phyloP scores from a whole-genome alignment of 2,329 filamentous ascomycete genomes.

The Colletotrichum agaves region DNA sequence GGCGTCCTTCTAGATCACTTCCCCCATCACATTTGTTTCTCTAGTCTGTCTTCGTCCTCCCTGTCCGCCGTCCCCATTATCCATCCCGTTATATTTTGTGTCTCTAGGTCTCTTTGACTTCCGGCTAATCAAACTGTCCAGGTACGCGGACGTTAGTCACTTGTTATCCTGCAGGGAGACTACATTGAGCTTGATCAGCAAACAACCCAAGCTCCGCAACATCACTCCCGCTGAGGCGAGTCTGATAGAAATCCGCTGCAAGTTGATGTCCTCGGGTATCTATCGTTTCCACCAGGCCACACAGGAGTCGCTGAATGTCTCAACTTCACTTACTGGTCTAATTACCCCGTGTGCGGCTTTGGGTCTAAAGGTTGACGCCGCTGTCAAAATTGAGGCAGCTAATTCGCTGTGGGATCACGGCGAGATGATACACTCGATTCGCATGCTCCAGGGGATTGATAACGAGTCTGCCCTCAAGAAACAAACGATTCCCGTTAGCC shows the following conservation, averaged over 20 bases:
- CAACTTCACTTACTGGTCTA: constrained; percentile 84
- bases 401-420: constrained; percentile 95
- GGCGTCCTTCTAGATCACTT: too few species aligned
- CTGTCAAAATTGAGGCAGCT: constrained; percentile 83
- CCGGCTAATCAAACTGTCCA: constrained; percentile 45
- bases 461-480: constrained; percentile 69
- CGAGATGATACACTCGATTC: constrained; percentile 88
- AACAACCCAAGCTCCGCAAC: constrained; percentile 71
- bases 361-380: constrained; percentile 81
- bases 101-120: too few species aligned
- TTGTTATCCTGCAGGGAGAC: constrained; percentile 87
- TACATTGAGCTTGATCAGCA: constrained; percentile 81
- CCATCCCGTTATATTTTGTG: too few species aligned
- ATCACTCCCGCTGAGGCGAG: constrained; percentile 72
- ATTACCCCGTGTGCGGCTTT: constrained; percentile 74
- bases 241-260: constrained; percentile 78
- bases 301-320: constrained; percentile 88
- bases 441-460: constrained; percentile 83
- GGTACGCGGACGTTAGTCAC: constrained; percentile 80
- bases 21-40: too few species aligned
- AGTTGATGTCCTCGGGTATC: constrained; percentile 79
- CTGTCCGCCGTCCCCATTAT: too few species aligned
- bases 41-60: too few species aligned
- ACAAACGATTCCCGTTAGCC: constrained; percentile 77
- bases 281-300: constrained; percentile 83